Conservation (phyloP, 495 filamentous ascomycete species). For the Gamarada debralockiae region DNA sequence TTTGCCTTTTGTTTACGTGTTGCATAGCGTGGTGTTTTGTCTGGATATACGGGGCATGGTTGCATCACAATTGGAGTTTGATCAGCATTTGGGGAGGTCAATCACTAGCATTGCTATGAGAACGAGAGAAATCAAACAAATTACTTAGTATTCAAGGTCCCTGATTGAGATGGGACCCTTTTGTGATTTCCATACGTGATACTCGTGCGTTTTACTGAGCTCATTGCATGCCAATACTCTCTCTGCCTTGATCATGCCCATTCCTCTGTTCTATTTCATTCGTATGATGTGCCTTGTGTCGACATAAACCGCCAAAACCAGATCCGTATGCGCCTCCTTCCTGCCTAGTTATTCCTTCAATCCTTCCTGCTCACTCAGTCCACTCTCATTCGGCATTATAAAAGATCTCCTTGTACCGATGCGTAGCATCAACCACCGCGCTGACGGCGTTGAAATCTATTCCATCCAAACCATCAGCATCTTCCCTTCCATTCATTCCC, state of each 20-base stretch:
- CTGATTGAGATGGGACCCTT: too few species aligned
- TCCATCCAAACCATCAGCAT: slow-evolving; percentile 10
- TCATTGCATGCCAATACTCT: too few species aligned
- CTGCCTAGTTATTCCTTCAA: neutral
- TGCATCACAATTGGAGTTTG: slow-evolving; percentile 11
- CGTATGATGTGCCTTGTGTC: too few species aligned
- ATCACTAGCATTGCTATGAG: too few species aligned
- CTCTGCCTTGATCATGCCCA: neutral
- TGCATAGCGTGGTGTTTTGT: slow-evolving; percentile 24
- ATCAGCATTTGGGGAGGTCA: slow-evolving; percentile 15
- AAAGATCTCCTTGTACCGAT: slow-evolving; percentile 77
- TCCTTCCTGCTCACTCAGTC: neutral
- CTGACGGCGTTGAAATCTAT: slow-evolving; percentile 71
- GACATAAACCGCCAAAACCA: too few species aligned
- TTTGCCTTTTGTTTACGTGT: neutral
- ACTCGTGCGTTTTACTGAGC: too few species aligned
- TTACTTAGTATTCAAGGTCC: too few species aligned
- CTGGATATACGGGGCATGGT: neutral
- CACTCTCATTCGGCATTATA: slow-evolving; percentile 35
- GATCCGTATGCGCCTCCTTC: too few species aligned
- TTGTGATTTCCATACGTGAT: too few species aligned
- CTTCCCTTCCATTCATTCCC: too few species aligned
- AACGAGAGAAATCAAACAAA: too few species aligned
- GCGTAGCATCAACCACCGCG: slow-evolving; percentile 83
- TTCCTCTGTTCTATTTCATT: too few species aligned